Evolutionary conservation across 208 protist genomes (phyloP).

Genomic region (Trichomonas vaginalis): DNA sequence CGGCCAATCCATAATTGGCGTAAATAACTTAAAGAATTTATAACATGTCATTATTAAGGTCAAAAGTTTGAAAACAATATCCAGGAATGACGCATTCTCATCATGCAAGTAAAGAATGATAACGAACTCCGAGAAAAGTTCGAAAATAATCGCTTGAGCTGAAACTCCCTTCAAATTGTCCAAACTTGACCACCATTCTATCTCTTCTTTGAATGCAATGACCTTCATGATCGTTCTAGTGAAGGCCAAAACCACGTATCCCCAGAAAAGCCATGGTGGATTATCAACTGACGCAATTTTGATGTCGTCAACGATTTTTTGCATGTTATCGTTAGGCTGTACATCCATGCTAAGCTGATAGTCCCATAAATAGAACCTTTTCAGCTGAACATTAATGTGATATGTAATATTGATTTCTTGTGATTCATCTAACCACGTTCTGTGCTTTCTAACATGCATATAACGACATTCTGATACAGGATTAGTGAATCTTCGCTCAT

Average conservation of each 20-base stretch:
- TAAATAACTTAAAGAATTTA: neutral
- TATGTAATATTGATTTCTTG: neutral
- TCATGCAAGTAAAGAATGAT: neutral
- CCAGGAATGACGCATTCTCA: no score
- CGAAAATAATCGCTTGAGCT: neutral
- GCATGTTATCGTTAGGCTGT: neutral
- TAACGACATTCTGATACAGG: neutral
- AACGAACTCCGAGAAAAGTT: neutral
- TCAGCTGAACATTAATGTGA: neutral
- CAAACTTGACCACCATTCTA: neutral
- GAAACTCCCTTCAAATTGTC: neutral
- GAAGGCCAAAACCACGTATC: neutral
- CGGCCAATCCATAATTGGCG: neutral
- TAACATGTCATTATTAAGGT: neutral
- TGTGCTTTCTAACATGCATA: neutral
- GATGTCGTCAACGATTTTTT: neutral
- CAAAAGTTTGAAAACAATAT: neutral
- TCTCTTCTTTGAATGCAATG: neutral
- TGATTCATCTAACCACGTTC: neutral
- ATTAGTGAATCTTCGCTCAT: neutral
- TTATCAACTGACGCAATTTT: neutral
- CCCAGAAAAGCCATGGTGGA: neutral
- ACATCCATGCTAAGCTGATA: neutral
- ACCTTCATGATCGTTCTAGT: neutral
- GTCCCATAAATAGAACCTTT: neutral